Evolutionary conservation across 176 grass and related monocot genomes (phyloP), one percentile per base, ranked within the genome.

Genomic region (Pharus latifolius): DNA sequence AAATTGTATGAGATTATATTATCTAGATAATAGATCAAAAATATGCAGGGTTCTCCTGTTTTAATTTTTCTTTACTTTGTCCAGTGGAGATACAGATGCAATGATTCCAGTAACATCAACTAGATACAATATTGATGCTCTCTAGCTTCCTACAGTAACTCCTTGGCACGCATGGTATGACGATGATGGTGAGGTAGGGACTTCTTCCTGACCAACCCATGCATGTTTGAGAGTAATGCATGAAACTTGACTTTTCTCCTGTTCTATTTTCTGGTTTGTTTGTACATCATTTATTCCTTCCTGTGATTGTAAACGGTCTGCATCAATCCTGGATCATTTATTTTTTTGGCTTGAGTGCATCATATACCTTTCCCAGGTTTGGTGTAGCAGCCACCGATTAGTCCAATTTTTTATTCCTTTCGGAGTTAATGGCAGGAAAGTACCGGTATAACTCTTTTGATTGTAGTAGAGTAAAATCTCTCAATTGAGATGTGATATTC

Each of bases 131-230:
- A 77, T 94, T 3, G 55, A 91, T 86, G 72, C 95, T 70, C 84
- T 99, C 56, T 94, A 92, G 69, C 90, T 94, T 86, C 78, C 82
- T 29, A 94, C 90, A 26, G 76, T 88, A 54, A 86, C 69, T 63
- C 95, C 90, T 54, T 99, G 87, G 74, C 81, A 86, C 74, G 78
- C 90, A 72, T 99, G 95, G 95, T 94, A 99, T 13, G 89, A 90
- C 14, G 84, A 90, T 58, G 87, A 94, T 51, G 90, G 87, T 2
- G 84, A 99, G 95, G 95, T 99, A 88, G 7, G 57, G 7, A 7
- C 14, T 73, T 72, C 8, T 49, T 80, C 54, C 63, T 71, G 24
- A 74, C 16, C 8, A 60, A 3, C 10, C 11, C 25, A 26, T 77
- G 41, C 41, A 40, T 71, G 17, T 63, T 84, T 30, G 58, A 47